Conservation (phyloP, 768 basidiomycete species). For the Kwoniella europaea region DNA sequence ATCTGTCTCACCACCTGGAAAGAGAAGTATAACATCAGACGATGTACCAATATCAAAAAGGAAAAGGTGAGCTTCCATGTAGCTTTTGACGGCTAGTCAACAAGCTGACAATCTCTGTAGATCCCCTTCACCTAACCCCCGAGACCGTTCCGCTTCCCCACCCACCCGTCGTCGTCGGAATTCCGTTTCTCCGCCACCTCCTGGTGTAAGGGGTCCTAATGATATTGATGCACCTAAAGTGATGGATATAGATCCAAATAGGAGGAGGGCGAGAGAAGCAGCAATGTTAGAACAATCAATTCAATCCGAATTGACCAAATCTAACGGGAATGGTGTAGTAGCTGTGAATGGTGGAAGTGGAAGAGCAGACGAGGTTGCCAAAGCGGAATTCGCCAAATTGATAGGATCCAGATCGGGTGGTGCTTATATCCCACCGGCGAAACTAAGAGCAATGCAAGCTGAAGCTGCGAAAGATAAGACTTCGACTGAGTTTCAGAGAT, state of each 20-base stretch:
- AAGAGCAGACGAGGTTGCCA: constrained; percentile 65
- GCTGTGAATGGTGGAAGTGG: constrained; percentile 57
- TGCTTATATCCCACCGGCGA: constrained; percentile 94
- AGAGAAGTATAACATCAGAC: constrained; percentile 25
- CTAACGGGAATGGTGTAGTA: constrained; percentile 66
- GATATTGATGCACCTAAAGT: constrained; percentile 58
- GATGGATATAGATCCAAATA: constrained; percentile 75
- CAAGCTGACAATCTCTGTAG: constrained; percentile 32
- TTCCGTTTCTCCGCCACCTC: constrained; percentile 43
- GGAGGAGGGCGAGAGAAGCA: constrained; percentile 74
- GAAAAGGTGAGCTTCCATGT: constrained; percentile 32
- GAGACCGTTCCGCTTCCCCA: constrained; percentile 55
- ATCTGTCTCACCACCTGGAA: constrained; percentile 9
- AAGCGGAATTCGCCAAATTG: constrained; percentile 88
- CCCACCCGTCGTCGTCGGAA: constrained; percentile 52
- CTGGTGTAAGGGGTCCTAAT: constrained; percentile 21
- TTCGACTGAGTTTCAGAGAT: constrained; percentile 85
- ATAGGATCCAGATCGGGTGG: constrained; percentile 81
- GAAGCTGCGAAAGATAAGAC: constrained; percentile 80
- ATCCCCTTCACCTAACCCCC: constrained; percentile 52
- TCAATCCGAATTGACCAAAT: constrained; percentile 74
- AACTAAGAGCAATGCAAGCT: constrained; percentile 84
- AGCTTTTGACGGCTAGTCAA: not conserved
- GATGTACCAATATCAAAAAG: constrained; percentile 36
- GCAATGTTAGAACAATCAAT: constrained; percentile 56